Percentiles rank a stretch among this genome's conserved stretches.
Conservation (phyloP, 2,329 filamentous ascomycete genomes). For the Fusarium devonianum region DNA sequence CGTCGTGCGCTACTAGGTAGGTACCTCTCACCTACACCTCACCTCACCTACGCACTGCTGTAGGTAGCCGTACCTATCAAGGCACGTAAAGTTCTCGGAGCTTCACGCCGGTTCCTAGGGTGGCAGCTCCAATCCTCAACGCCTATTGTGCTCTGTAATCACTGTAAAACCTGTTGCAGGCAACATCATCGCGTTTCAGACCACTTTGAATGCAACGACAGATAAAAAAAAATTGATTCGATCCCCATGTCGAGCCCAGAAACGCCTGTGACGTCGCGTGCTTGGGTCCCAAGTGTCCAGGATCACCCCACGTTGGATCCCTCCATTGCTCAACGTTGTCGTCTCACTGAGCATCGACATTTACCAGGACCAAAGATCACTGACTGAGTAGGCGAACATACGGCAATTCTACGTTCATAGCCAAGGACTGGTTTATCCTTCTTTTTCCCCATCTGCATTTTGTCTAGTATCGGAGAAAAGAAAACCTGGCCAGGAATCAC, state of each 20-base stretch:
- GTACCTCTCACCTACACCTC: no score
- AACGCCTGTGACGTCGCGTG: background rate
- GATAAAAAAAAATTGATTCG: conserved; percentile 9
- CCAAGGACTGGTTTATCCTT: background rate
- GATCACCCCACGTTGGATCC: conserved; percentile 21
- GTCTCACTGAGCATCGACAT: conserved; percentile 6
- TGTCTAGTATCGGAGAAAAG: no score
- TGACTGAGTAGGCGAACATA: background rate
- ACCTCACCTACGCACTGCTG: no score
- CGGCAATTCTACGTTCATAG: no score
- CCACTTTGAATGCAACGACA: background rate
- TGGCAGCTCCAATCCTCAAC: no score
- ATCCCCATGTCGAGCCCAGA: background rate
- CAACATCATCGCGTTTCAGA: conserved; percentile 18
- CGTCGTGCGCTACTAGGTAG: no score
- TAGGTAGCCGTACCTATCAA: no score
- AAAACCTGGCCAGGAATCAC: no score
- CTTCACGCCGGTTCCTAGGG: no score
- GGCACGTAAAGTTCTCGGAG: no score
- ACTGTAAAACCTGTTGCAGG: conserved; percentile 11
- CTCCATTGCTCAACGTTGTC: conserved; percentile 1
- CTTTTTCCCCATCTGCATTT: background rate
- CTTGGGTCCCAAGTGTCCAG: conserved; percentile 4
- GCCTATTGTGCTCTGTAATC: conserved; percentile 5
- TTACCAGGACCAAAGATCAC: background rate